Conservation (phyloP, 805 yeast genomes). For the Myxozyma kluyveri region DNA sequence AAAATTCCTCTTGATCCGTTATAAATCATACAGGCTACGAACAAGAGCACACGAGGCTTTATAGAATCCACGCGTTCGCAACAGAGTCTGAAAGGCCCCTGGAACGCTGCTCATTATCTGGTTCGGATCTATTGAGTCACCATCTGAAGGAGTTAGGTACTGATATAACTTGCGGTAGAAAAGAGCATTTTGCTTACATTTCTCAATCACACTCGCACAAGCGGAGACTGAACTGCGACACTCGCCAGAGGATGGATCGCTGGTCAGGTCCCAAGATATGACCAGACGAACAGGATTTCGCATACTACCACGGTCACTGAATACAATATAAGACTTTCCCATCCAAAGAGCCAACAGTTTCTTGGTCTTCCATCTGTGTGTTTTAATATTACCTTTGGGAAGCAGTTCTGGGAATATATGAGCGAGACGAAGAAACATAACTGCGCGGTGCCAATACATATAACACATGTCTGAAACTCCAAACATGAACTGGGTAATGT, state of each 20-base stretch:
- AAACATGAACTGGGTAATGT: too few relatives aligned
- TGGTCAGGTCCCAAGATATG: slow-evolving; percentile 18
- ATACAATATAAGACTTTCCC: slow-evolving; percentile 10
- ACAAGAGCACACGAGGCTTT: slow-evolving; percentile 16
- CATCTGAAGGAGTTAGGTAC: slow-evolving; percentile 6
- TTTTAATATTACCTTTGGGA: too few relatives aligned
- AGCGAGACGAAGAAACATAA: too few relatives aligned
- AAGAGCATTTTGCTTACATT: slow-evolving; percentile 12
- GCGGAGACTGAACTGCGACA: slow-evolving; percentile 11
- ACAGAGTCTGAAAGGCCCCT: slow-evolving; percentile 10
- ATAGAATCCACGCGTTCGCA: slow-evolving; percentile 14
- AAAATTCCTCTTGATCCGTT: not conserved
- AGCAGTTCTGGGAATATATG: too few relatives aligned
- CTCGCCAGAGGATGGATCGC: slow-evolving; percentile 22
- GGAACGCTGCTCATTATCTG: slow-evolving; percentile 11
- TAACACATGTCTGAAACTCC: too few relatives aligned
- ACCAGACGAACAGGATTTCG: slow-evolving; percentile 11
- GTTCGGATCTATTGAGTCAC: slow-evolving; percentile 8
- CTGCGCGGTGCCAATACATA: too few relatives aligned
- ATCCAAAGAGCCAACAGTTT: slow-evolving; percentile 7
- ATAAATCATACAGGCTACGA: slow-evolving; percentile 11
- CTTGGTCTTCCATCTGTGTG: not conserved
- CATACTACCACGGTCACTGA: not conserved
- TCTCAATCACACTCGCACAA: slow-evolving; percentile 7
- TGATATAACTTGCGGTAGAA: not conserved